Evolutionary conservation across 768 basidiomycete genomes (phyloP).

Genomic region (Leucocoprinus birnbaumii): DNA sequence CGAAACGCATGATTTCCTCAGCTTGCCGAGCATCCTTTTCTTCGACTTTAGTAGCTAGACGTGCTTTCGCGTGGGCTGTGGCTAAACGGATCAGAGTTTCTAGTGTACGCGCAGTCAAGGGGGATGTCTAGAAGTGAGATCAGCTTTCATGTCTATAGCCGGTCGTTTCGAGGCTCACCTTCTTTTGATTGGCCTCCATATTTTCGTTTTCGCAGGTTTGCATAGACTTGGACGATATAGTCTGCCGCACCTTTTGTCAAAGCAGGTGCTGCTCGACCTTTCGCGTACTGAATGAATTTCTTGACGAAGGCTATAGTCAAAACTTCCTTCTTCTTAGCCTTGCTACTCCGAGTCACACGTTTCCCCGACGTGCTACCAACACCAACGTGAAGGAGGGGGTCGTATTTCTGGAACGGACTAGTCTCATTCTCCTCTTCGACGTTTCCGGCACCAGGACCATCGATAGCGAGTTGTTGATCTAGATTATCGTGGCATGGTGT

Average conservation of each 20-base stretch:
- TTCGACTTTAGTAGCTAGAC: slow-evolving; percentile 83
- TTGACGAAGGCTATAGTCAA: slow-evolving; percentile 94
- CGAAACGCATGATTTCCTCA: slow-evolving; percentile 94
- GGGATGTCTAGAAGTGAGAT: slow-evolving; percentile 72
- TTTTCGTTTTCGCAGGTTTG: slow-evolving; percentile 90
- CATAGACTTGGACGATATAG: slow-evolving; percentile 90
- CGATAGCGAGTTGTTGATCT: slow-evolving; percentile 84
- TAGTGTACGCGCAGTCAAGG: slow-evolving; percentile 95
- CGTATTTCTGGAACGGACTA: slow-evolving; percentile 93
- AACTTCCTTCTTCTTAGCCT: slow-evolving; percentile 74
- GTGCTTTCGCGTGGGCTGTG: slow-evolving; percentile 96
- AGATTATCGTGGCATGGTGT: slow-evolving; percentile 87
- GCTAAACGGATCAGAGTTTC: slow-evolving; percentile 98
- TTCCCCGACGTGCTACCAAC: slow-evolving; percentile 47
- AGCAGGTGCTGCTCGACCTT: slow-evolving; percentile 80
- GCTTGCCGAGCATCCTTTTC: slow-evolving; percentile 85
- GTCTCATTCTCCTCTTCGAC: slow-evolving; percentile 63
- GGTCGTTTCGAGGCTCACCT: slow-evolving; percentile 45
- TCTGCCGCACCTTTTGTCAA: slow-evolving; percentile 94
- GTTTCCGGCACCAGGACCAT: slow-evolving; percentile 59
- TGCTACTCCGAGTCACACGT: slow-evolving; percentile 51
- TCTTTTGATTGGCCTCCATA: slow-evolving; percentile 84
- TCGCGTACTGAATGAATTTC: slow-evolving; percentile 98
- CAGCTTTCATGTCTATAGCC: slow-evolving; percentile 5
- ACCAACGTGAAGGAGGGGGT: slow-evolving; percentile 91